Conservation (phyloP, 2,329 filamentous ascomycete species). For the Coniochaeta prunicola region DNA sequence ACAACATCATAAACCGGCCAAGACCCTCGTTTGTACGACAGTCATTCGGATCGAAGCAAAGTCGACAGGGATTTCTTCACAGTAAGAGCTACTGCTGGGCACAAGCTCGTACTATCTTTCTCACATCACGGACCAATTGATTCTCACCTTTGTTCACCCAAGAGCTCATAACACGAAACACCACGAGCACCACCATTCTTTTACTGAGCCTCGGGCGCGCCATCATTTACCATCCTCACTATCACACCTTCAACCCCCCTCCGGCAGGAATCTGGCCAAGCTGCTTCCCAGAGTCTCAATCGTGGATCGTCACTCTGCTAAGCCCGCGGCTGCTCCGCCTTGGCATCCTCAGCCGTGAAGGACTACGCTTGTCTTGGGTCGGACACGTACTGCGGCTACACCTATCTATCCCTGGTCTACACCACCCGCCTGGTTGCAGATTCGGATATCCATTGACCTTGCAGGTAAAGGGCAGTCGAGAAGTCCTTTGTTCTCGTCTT, state of each 20-base stretch:
- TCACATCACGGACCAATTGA: too few relatives aligned
- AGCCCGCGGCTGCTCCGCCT: neutral
- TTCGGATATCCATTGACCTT: neutral
- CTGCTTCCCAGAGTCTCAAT: neutral
- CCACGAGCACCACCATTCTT: neutral
- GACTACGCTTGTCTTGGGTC: neutral
- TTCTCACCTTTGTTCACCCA: neutral
- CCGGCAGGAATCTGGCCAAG: neutral
- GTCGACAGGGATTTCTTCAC: neutral
- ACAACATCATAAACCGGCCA: neutral
- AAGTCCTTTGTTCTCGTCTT: neutral
- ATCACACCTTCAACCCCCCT: too few relatives aligned
- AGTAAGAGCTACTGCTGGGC: neutral
- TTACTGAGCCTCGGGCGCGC: neutral
- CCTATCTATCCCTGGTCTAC: neutral
- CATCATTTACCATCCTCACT: neutral
- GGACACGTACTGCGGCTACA: neutral
- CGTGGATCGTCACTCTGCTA: neutral
- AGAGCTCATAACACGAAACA: neutral
- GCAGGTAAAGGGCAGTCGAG: neutral
- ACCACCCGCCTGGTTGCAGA: too few relatives aligned
- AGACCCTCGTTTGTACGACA: neutral
- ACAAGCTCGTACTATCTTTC: conserved; percentile 2
- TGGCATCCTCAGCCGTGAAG: neutral
- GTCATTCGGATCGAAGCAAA: neutral